phyloP scores from a whole-genome alignment of 345 rosid species.

The Alliaria petiolata region DNA sequence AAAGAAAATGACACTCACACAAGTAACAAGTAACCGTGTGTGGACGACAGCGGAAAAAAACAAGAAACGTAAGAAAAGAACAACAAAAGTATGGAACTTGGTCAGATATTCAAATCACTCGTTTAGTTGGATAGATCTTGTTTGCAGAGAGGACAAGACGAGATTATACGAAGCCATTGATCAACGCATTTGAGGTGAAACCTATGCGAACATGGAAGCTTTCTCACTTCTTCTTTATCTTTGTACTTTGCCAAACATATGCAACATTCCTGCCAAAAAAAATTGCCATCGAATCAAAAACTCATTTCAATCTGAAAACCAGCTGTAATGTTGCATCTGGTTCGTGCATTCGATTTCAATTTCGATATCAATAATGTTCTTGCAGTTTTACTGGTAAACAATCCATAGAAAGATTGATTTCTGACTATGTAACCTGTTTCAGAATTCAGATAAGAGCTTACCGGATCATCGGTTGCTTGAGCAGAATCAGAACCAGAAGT shows the following conservation, averaged over 20 bases:
- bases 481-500: constrained; percentile 20
- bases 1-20: constrained; percentile 2
- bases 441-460: constrained; percentile 16
- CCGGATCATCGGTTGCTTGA: constrained; percentile 42
- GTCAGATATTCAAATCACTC: not conserved
- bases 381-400: too few species aligned
- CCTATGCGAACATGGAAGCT: constrained; percentile 82
- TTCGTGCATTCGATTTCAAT: not conserved
- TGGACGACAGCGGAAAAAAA: not conserved
- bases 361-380: too few species aligned
- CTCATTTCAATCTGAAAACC: not conserved
- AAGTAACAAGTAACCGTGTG: not conserved
- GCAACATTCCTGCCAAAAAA: constrained; percentile 76
- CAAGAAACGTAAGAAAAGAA: not conserved
- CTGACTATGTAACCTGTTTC: not conserved
- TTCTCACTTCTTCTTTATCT: constrained; percentile 83
- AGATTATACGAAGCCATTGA: constrained; percentile 90
- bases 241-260: constrained; percentile 84
- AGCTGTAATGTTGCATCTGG: too few species aligned
- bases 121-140: constrained; percentile 66
- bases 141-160: constrained; percentile 95
- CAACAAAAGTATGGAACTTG: not conserved
- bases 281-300: not conserved
- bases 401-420: too few species aligned
- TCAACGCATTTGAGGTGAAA: constrained; percentile 95